phyloP scores from a whole-genome alignment of 495 filamentous ascomycete species.

The Opeltia flavorubescens region DNA sequence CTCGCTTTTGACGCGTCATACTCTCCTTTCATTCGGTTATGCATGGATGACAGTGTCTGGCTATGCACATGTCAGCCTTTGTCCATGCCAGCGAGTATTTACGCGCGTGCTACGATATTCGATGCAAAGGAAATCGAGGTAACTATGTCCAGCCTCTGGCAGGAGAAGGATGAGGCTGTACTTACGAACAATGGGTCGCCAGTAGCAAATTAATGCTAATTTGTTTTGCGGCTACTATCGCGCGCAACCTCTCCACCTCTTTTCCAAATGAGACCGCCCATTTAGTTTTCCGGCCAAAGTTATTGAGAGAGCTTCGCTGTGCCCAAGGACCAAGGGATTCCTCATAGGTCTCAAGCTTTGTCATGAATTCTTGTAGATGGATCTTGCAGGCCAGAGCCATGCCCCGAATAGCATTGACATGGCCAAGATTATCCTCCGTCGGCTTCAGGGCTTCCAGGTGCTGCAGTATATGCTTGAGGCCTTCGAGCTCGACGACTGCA shows the following conservation, averaged over 20 bases:
- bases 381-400: conserved; percentile 18
- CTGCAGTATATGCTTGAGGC: conserved; percentile 15
- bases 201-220: conserved; percentile 19
- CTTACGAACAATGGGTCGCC: conserved; percentile 13
- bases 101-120: too few relatives aligned
- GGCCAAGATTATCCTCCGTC: conserved; percentile 13
- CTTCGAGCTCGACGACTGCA: conserved; percentile 18
- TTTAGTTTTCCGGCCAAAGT: conserved; percentile 13
- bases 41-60: conserved; percentile 7
- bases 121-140: too few relatives aligned
- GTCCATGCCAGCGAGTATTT: conserved; percentile 1
- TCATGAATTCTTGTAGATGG: conserved; percentile 17
- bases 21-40: neutral
- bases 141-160: too few relatives aligned
- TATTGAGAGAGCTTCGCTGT: neutral
- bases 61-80: neutral
- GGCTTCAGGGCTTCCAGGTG: conserved; percentile 16
- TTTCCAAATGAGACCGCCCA: conserved; percentile 18
- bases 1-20: conserved; percentile 8
- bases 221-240: conserved; percentile 16
- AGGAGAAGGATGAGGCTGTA: neutral
- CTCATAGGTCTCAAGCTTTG: conserved; percentile 18
- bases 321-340: conserved; percentile 4
- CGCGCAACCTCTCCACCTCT: conserved; percentile 19
- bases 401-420: conserved; percentile 21